Percentiles rank a stretch among this genome's conserved stretches.
phyloP scores from a whole-genome alignment of 169 alveolate genomes.

The Cryptosporidium felis region DNA sequence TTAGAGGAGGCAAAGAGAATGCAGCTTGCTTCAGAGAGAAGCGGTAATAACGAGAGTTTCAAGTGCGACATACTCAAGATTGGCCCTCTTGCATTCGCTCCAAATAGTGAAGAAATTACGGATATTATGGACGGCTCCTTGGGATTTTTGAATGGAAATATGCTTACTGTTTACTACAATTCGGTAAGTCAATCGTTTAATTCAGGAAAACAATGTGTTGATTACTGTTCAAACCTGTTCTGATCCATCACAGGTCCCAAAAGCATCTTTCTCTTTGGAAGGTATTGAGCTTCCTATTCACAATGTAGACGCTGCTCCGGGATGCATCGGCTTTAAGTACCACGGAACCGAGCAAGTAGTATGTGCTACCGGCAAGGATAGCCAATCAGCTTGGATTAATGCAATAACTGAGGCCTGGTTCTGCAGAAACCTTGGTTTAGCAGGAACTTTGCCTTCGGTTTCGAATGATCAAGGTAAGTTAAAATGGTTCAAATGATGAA shows the following conservation, averaged over 20 bases:
- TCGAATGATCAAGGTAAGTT: not conserved
- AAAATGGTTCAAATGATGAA: not conserved
- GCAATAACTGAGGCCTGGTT: slow-evolving; percentile 81
- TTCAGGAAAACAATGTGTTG: not conserved
- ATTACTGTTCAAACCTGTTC: no score
- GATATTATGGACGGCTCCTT: slow-evolving; percentile 72
- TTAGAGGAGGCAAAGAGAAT: slow-evolving; percentile 69
- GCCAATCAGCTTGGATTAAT: slow-evolving; percentile 79
- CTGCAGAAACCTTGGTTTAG: slow-evolving; percentile 78
- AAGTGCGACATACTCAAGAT: slow-evolving; percentile 77
- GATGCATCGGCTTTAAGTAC: slow-evolving; percentile 75
- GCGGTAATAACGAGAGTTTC: slow-evolving; percentile 14
- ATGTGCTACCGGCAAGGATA: slow-evolving; percentile 74
- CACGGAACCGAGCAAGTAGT: slow-evolving; percentile 76
- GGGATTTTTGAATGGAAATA: slow-evolving; percentile 62
- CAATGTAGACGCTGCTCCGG: slow-evolving; percentile 62
- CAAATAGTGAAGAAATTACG: slow-evolving; percentile 74
- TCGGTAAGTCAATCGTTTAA: slow-evolving; percentile 31
- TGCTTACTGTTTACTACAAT: slow-evolving; percentile 29
- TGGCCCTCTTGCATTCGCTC: slow-evolving; percentile 78
- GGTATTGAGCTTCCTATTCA: slow-evolving; percentile 76
- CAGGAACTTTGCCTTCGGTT: slow-evolving; percentile 72
- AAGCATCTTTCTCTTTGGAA: slow-evolving; percentile 74
- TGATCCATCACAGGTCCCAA: slow-evolving; percentile 58
- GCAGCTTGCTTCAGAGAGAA: slow-evolving; percentile 73